phyloP scores from a whole-genome alignment of 1,284 basidiomycete genomes.

The Hemileia vastatrix region DNA sequence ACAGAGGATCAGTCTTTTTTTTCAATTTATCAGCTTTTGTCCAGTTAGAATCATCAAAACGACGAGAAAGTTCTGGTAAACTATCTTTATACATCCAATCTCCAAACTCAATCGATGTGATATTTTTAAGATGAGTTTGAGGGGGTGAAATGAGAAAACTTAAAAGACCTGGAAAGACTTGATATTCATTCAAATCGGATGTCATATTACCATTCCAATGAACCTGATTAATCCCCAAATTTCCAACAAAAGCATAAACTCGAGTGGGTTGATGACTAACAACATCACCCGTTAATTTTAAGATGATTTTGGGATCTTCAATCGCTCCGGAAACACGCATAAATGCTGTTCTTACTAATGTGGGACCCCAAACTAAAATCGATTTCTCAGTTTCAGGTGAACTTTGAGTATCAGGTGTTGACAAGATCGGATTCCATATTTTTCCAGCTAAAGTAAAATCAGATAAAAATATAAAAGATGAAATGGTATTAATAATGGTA shows the following conservation, averaged over 20 bases:
- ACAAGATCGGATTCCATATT: slow-evolving; percentile 21
- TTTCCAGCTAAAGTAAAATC: slow-evolving; percentile 14
- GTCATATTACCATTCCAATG: slow-evolving; percentile 59
- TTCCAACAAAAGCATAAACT: slow-evolving; percentile 46
- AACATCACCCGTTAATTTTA: slow-evolving; percentile 13
- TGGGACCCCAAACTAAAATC: slow-evolving; percentile 16
- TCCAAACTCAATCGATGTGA: slow-evolving; percentile 41
- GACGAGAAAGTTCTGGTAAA: slow-evolving; percentile 56
- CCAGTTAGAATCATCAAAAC: slow-evolving; percentile 59
- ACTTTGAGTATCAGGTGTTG: neutral
- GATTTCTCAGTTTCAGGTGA: neutral
- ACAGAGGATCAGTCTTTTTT: slow-evolving; percentile 58
- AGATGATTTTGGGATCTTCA: neutral
- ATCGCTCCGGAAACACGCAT: no score
- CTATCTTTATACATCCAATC: slow-evolving; percentile 63
- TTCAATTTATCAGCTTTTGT: slow-evolving; percentile 57
- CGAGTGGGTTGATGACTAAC: slow-evolving; percentile 8
- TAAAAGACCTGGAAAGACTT: slow-evolving; percentile 30
- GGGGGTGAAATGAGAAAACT: slow-evolving; percentile 42
- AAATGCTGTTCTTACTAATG: slow-evolving; percentile 12
- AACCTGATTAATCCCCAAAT: slow-evolving; percentile 50
- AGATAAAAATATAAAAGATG: no score
- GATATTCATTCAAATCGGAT: slow-evolving; percentile 45
- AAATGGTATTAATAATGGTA: slow-evolving; percentile 51
- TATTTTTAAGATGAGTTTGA: slow-evolving; percentile 33